Percentiles rank a stretch among this genome's conserved stretches.
Conservation (phyloP, 306 rosid genomes). For the Sphenostylis stenocarpa region DNA sequence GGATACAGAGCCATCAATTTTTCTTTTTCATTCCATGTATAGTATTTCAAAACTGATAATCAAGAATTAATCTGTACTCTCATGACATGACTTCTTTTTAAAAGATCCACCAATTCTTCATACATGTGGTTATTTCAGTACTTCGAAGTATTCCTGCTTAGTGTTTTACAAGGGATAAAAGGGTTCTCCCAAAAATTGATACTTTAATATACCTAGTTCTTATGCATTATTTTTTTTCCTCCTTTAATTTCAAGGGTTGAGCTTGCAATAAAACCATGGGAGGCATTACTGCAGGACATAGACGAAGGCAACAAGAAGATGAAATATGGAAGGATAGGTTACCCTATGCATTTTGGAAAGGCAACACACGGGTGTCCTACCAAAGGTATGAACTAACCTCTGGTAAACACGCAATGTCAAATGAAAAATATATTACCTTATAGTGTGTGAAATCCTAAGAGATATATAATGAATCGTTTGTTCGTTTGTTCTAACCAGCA, state of each 20-base stretch:
- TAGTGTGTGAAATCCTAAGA: background rate
- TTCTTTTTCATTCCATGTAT: no score
- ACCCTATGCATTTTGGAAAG: conserved; percentile 47
- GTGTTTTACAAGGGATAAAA: no score
- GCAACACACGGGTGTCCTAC: background rate
- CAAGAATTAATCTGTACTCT: no score
- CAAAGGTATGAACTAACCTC: background rate
- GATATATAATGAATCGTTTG: background rate
- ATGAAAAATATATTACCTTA: background rate
- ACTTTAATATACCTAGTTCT: background rate
- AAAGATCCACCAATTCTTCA: no score
- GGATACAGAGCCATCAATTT: no score
- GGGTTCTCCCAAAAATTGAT: background rate
- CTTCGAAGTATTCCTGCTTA: no score
- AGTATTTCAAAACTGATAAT: no score
- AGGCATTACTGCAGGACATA: background rate
- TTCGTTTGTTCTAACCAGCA: background rate
- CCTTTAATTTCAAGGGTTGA: conserved; percentile 35
- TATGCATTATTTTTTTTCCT: background rate
- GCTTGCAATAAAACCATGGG: conserved; percentile 39
- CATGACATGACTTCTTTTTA: no score
- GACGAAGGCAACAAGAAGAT: conserved; percentile 24
- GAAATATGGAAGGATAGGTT: conserved; percentile 39
- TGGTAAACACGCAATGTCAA: conserved; percentile 19
- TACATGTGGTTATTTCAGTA: no score